Evolutionary conservation across 78 protist species (phyloP).

Genomic region (Dictyostelium firmibasis): DNA sequence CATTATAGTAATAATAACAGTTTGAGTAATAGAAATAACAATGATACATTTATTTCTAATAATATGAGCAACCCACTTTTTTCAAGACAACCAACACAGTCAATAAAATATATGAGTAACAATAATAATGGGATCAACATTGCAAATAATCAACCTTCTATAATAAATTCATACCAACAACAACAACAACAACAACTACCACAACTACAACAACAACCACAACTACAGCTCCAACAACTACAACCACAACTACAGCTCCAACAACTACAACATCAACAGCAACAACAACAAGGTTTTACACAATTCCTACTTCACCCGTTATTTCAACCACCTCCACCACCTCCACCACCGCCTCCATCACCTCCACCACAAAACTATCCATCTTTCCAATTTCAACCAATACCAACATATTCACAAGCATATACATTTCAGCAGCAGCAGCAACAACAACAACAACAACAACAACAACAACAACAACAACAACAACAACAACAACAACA

Average conservation of each 20-base stretch:
- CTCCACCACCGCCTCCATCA: conserved; percentile 3
- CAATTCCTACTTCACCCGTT: background rate
- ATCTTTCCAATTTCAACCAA: background rate
- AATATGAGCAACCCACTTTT: background rate
- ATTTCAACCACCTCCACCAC: background rate
- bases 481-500: background rate
- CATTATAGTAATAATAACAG: too few relatives aligned
- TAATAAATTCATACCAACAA: background rate
- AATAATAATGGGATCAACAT: background rate
- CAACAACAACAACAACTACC: background rate
- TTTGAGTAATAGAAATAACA: background rate
- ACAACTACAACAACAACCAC: background rate
- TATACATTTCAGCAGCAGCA: background rate
- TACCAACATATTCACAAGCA: background rate
- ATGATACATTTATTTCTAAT: background rate
- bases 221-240: background rate
- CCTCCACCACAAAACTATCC: background rate
- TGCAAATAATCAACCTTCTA: background rate
- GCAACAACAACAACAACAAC: background rate
- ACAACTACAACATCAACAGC: too few relatives aligned
- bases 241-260: background rate
- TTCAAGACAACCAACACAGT: background rate
- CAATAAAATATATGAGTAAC: background rate
- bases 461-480: background rate
- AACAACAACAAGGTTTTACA: background rate